Conservation (phyloP, 306 rosid species). For the Lithocarpus polystachyus region DNA sequence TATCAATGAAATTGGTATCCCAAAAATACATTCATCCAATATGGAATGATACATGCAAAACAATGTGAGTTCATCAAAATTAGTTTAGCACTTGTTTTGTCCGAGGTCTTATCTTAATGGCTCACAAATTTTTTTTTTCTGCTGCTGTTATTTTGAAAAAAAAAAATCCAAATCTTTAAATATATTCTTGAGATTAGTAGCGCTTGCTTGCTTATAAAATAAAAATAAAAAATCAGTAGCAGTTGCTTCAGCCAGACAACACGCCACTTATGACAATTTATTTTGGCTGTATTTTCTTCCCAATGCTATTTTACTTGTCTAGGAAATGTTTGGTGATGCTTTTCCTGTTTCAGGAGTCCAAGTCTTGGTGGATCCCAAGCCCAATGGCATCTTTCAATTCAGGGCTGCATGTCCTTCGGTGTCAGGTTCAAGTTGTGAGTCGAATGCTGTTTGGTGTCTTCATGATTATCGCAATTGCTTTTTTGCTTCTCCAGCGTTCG, state of each 20-base stretch:
- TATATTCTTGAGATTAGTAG: neutral
- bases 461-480: constrained; percentile 54
- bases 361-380: constrained; percentile 72
- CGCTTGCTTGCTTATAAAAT: neutral
- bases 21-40: neutral
- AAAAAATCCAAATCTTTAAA: neutral
- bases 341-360: constrained; percentile 44
- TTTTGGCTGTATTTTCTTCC: neutral
- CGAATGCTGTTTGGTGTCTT: constrained; percentile 60
- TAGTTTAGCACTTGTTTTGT: neutral
- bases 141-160: neutral
- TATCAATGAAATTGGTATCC: neutral
- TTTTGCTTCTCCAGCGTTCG: constrained; percentile 57
- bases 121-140: neutral
- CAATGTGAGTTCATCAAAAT: neutral
- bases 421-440: constrained; percentile 63
- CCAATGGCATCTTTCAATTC: constrained; percentile 49
- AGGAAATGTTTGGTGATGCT: neutral
- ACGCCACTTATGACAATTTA: neutral
- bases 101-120: neutral
- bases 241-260: neutral
- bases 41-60: neutral
- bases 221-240: too few species aligned
- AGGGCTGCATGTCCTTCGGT: constrained; percentile 36
- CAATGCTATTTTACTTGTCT: constrained; percentile 9